A percentile compares a stretch with the other conserved stretches of the same genome.
Evolutionary conservation across 2,329 filamentous ascomycete species (phyloP).

Genomic region (Monosporascus sp.): DNA sequence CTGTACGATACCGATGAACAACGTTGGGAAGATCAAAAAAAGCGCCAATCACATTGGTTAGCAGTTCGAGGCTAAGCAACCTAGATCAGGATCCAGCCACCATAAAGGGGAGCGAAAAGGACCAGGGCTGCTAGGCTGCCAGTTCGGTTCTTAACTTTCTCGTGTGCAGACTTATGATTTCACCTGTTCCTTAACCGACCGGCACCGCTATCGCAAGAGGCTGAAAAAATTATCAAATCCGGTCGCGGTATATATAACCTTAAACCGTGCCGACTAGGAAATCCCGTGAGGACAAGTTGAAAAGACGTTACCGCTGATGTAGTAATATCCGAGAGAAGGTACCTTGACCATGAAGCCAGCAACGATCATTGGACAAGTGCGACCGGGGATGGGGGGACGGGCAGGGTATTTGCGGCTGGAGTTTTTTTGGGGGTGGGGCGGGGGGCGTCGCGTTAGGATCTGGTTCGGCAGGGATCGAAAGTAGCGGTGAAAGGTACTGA

Average conservation of each 20-base stretch:
- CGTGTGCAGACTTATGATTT: too few species aligned
- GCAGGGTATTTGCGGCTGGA: conserved; percentile 22
- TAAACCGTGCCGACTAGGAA: too few species aligned
- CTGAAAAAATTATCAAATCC: too few species aligned
- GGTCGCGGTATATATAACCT: too few species aligned
- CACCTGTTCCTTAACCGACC: too few species aligned
- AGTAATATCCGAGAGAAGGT: too few species aligned
- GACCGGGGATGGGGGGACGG: conserved; percentile 20
- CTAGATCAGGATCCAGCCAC: neutral
- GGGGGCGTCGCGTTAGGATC: conserved; percentile 19
- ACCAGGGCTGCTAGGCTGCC: too few species aligned
- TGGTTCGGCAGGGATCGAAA: neutral
- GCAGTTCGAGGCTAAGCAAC: neutral
- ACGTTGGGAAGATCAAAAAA: neutral
- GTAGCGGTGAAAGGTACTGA: neutral
- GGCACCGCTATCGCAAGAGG: too few species aligned
- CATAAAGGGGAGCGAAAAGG: conserved; percentile 1
- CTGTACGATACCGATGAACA: neutral
- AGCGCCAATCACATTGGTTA: neutral
- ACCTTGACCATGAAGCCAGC: neutral
- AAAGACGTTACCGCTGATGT: too few species aligned
- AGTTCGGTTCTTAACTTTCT: too few species aligned
- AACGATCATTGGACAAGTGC: conserved; percentile 27
- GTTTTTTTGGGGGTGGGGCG: conserved; percentile 7
- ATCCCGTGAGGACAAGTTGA: too few species aligned